phyloP scores from a whole-genome alignment of 441 rosid species.

The Iberis amara region DNA sequence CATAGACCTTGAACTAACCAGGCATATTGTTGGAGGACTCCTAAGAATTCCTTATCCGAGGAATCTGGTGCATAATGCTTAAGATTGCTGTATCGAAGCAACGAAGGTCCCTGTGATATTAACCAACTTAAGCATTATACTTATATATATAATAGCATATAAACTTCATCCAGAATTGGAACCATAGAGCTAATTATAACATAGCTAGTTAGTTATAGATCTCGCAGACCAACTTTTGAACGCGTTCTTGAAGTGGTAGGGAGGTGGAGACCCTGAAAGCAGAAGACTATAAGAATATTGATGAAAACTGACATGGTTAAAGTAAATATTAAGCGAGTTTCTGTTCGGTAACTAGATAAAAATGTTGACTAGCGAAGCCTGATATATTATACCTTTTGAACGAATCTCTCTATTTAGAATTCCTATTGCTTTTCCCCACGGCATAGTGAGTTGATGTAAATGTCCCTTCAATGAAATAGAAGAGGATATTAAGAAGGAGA shows the following conservation, averaged over 20 bases:
- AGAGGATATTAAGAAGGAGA: too few relatives aligned
- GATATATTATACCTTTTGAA: constrained; percentile 44
- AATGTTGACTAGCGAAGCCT: constrained; percentile 11
- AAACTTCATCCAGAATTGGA: too few relatives aligned
- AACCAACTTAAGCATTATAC: too few relatives aligned
- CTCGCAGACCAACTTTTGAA: constrained; percentile 65
- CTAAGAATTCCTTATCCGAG: constrained; percentile 45
- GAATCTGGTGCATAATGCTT: constrained; percentile 54
- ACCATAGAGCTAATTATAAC: not conserved
- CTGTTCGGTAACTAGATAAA: too few relatives aligned
- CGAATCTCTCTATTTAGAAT: constrained; percentile 33
- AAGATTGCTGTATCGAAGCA: constrained; percentile 54
- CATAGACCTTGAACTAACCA: constrained; percentile 79
- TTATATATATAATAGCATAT: too few relatives aligned
- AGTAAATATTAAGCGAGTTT: too few relatives aligned
- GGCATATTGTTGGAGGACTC: constrained; percentile 51
- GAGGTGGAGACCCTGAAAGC: constrained; percentile 57
- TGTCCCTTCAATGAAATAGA: constrained; percentile 41
- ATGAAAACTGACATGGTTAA: too few relatives aligned
- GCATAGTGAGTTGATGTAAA: constrained; percentile 60
- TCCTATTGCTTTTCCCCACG: constrained; percentile 41
- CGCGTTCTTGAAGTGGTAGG: constrained; percentile 59
- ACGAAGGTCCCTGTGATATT: constrained; percentile 5
- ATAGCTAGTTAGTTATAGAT: constrained; percentile 44
- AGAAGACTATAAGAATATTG: constrained; percentile 8